Conservation (phyloP, 257 asterid species). For the Jasminum sambac region DNA sequence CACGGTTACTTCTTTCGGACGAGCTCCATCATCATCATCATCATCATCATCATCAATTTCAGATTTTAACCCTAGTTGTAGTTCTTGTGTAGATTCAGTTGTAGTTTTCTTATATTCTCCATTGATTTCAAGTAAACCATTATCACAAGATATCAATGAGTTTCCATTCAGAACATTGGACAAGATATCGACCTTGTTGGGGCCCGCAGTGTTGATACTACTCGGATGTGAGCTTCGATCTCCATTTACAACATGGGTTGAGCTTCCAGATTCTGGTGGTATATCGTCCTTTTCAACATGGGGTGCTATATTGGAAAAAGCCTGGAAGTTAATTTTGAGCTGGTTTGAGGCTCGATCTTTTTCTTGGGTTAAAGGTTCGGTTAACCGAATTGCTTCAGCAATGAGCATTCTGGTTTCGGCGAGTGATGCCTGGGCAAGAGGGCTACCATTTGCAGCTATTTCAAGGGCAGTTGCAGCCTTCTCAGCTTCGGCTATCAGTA, state of each 20-base stretch:
- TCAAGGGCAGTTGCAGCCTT: conserved; percentile 84
- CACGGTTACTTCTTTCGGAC: not conserved
- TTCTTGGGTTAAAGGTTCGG: conserved; percentile 57
- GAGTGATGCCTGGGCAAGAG: conserved; percentile 71
- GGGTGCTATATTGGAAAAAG: conserved; percentile 23
- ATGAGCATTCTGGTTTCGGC: conserved; percentile 74
- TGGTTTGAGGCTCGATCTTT: conserved; percentile 25
- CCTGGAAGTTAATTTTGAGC: conserved; percentile 21
- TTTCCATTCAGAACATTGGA: conserved; percentile 42
- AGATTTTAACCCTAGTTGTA: conserved; percentile 15
- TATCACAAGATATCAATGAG: conserved; percentile 21
- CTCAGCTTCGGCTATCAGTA: conserved; percentile 90
- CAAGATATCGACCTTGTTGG: conserved; percentile 24
- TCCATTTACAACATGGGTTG: conserved; percentile 40
- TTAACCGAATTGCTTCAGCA: conserved; percentile 62
- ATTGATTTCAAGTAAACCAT: conserved; percentile 27
- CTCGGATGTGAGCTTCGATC: conserved; percentile 36
- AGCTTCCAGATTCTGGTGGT: conserved; percentile 23
- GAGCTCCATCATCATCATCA: conserved; percentile 23
- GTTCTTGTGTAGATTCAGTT: conserved; percentile 2
- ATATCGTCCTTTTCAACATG: conserved; percentile 19
- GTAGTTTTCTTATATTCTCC: conserved; percentile 26
- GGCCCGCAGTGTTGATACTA: conserved; percentile 17
- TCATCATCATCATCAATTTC: conserved; percentile 15
- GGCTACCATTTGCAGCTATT: conserved; percentile 64